Evolutionary conservation across 2,329 filamentous ascomycete genomes (phyloP), one percentile per base, ranked within the genome.

Genomic region (Neopestalotiopsis rosae): DNA sequence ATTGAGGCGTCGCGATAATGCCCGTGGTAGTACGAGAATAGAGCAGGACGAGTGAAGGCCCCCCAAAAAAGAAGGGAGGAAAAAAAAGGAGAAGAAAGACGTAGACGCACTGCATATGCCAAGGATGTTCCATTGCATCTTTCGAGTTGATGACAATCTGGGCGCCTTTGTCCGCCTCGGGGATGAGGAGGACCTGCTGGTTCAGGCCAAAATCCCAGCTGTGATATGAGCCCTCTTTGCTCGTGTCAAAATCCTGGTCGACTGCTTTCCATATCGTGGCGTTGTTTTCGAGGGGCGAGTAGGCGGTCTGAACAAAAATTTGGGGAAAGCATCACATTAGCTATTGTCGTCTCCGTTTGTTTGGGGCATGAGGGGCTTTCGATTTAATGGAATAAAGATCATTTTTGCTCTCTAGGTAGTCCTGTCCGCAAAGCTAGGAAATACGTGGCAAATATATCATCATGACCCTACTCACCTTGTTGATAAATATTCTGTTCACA

Each of bases 121-220:
- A 82, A 1, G 80, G 80, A 67, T 81, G 80, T 69, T 80, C 78
- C 80, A 81, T 81, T 49, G 74, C 77, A 70, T 81, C 80, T 24
- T 72, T 71, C 20, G 79, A 80, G 70, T 81, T 82, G 65, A 82
- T 79, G 34, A 78, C 79, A 38, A 82, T 73, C 71, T 81, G 78
- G 0, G 76, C 78, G 0, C 76, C 76, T 57, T 72, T 71, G 68
- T 74, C 69, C 12, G 75, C 75, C 61, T 79, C 77, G 6, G 76
- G 76, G 45, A 80, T 65, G 4, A 81, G 76, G 9, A 81, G 70
- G 7, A 81, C 79, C 66, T 81, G 79, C 69, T 82, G 79, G 69
- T 75, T 77, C 9, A 79, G 71, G 32, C 76, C 75, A 49, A 81
- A 79, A 67, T 76, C 76, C 78, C 79, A 81, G 74, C 77, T 80